Percentiles rank a stretch among this genome's conserved stretches.
Evolutionary conservation across 495 filamentous ascomycete genomes (phyloP).

Genomic region (Glutinoglossum americanum): DNA sequence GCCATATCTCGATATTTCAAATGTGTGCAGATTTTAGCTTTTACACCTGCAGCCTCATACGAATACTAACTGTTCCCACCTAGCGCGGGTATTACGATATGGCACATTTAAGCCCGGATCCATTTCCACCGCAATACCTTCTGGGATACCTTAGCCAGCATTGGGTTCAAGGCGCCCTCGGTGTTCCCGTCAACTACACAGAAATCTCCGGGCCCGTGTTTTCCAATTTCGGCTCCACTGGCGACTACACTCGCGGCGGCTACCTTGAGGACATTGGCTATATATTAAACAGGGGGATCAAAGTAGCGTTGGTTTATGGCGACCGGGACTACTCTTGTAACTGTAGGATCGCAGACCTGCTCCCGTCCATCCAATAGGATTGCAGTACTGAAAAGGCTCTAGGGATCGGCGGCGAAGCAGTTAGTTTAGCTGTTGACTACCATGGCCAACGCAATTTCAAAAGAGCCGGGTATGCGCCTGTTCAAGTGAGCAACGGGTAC

Average conservation of each 20-base stretch:
- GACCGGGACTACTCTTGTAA: constrained; percentile 39
- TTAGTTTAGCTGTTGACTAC: constrained; percentile 31
- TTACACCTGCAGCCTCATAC: background rate
- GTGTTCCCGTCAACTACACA: constrained; percentile 46
- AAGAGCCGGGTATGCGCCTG: constrained; percentile 30
- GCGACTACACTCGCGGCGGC: constrained; percentile 22
- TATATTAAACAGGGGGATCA: constrained; percentile 32
- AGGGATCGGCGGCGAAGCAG: constrained; percentile 35
- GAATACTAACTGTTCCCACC: background rate
- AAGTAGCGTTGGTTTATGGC: constrained; percentile 49
- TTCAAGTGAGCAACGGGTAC: constrained; percentile 16
- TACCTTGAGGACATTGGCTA: constrained; percentile 30
- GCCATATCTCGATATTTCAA: background rate
- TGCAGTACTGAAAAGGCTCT: constrained; percentile 1
- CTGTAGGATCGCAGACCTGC: background rate
- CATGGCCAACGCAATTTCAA: constrained; percentile 23
- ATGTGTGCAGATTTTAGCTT: background rate
- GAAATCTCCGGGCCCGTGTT: constrained; percentile 9
- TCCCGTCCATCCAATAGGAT: background rate
- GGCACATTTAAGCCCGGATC: constrained; percentile 25
- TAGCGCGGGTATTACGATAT: constrained; percentile 44
- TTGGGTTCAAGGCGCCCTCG: constrained; percentile 39
- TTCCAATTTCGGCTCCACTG: constrained; percentile 9
- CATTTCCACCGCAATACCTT: constrained; percentile 41
- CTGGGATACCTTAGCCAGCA: constrained; percentile 41